phyloP scores from a whole-genome alignment of 2,329 filamentous ascomycete species.

The Podosphaera xanthii region DNA sequence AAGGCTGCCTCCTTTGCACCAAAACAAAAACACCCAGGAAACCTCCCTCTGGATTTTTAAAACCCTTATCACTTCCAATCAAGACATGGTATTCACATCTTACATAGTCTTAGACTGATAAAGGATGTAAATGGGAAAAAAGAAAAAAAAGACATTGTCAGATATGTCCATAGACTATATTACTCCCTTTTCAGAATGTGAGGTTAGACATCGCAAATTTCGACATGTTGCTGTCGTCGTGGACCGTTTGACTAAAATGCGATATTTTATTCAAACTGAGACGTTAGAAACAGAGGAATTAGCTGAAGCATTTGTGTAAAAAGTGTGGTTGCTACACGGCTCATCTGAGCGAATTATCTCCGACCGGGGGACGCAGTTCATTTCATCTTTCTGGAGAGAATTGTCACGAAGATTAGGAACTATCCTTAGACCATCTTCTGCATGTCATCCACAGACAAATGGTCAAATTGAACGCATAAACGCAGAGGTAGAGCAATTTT shows the following conservation, averaged over 20 bases:
- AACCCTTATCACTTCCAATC: too few relatives aligned
- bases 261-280: too few relatives aligned
- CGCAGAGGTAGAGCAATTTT: not conserved
- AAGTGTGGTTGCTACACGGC: too few relatives aligned
- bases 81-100: too few relatives aligned
- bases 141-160: not conserved
- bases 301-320: too few relatives aligned
- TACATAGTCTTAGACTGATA: too few relatives aligned
- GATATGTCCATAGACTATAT: not conserved
- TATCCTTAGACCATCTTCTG: not conserved
- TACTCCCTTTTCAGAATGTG: not conserved
- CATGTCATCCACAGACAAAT: not conserved
- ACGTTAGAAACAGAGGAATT: too few relatives aligned
- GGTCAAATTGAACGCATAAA: not conserved
- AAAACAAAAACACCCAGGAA: too few relatives aligned
- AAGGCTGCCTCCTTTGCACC: too few relatives aligned
- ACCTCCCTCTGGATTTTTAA: too few relatives aligned
- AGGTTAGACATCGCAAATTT: not conserved
- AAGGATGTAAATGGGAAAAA: too few relatives aligned
- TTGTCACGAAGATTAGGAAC: not conserved
- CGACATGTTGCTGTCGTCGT: not conserved
- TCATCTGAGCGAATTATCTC: too few relatives aligned
- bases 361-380: not conserved
- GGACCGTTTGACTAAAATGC: not conserved
- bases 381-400: not conserved